These are phyloP conservation scores for Mycena belliarum DNA, from an alignment of 768 basidiomycete species.

Conservation along the genomic window DNA sequence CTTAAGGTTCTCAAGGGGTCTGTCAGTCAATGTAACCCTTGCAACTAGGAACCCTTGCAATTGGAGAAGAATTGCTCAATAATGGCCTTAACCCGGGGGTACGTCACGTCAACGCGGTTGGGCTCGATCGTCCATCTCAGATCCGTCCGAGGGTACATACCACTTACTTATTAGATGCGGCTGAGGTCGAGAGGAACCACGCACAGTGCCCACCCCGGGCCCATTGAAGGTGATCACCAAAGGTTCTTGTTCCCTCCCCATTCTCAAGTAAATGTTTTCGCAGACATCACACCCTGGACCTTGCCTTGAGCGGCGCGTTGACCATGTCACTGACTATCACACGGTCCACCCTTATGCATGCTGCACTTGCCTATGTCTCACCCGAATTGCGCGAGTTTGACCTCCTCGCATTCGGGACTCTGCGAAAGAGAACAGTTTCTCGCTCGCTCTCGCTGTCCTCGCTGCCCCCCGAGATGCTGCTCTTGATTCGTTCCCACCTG, in stretches of 20 bases:
- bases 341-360: conserved; percentile 50
- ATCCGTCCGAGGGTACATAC: conserved; percentile 5
- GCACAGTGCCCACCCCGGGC: no score
- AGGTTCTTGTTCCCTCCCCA: not conserved
- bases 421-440: conserved; percentile 5
- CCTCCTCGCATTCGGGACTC: conserved; percentile 30
- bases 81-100: not conserved
- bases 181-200: no score
- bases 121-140: conserved; percentile 10
- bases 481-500: conserved; percentile 51
- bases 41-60: not conserved
- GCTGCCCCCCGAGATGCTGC: conserved; percentile 55
- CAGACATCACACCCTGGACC: no score
- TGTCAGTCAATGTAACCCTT: conserved; percentile 3
- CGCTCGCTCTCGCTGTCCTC: conserved; percentile 14
- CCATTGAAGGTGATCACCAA: no score
- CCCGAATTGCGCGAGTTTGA: conserved; percentile 47
- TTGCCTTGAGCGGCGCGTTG: no score
- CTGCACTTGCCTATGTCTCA: conserved; percentile 51
- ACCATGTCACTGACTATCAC: conserved; percentile 36
- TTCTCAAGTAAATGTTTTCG: no score
- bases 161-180: conserved; percentile 14
- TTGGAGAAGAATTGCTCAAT: conserved; percentile 2
- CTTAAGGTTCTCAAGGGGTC: conserved; percentile 19
- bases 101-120: conserved; percentile 37